Percentiles rank a stretch among this genome's conserved stretches.
These are phyloP conservation scores for Raphanus hybrid DNA, from an alignment of 441 rosid species.

Conservation along the genomic window DNA sequence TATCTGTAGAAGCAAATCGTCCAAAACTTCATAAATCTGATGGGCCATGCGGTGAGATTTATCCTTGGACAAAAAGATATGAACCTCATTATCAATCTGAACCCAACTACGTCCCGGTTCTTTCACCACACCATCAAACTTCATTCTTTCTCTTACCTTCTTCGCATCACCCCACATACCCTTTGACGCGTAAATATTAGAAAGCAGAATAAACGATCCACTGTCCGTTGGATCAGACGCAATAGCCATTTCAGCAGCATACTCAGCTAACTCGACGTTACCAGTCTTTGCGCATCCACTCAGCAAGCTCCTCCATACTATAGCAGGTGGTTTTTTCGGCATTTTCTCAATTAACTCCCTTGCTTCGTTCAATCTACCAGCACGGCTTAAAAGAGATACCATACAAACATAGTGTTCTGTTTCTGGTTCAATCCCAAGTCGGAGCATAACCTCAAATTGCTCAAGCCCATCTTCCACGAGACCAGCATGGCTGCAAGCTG, in stretches of 20 bases:
- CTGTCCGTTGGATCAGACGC: constrained; percentile 63
- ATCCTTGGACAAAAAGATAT: constrained; percentile 65
- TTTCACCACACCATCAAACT: constrained; percentile 57
- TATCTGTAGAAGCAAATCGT: constrained; percentile 55
- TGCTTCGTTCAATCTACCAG: constrained; percentile 68
- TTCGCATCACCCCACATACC: constrained; percentile 80
- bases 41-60: constrained; percentile 44
- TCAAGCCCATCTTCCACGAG: constrained; percentile 61
- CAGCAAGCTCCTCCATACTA: constrained; percentile 74
- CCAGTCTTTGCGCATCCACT: constrained; percentile 57
- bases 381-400: constrained; percentile 68
- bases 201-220: constrained; percentile 64
- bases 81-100: constrained; percentile 45
- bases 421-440: constrained; percentile 61
- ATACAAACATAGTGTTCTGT: constrained; percentile 70
- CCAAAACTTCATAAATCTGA: constrained; percentile 48
- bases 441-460: constrained; percentile 56
- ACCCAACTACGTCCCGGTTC: constrained; percentile 82
- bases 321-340: constrained; percentile 55
- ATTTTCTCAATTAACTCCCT: constrained; percentile 62
- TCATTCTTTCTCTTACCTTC: constrained; percentile 70
- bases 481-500: constrained; percentile 82
- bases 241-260: constrained; percentile 77
- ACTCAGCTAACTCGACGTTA: constrained; percentile 58
- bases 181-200: constrained; percentile 63